Evolutionary conservation across 2,329 filamentous ascomycete genomes (phyloP), one percentile per base, ranked within the genome.

Genomic region (Curvularia sp.): DNA sequence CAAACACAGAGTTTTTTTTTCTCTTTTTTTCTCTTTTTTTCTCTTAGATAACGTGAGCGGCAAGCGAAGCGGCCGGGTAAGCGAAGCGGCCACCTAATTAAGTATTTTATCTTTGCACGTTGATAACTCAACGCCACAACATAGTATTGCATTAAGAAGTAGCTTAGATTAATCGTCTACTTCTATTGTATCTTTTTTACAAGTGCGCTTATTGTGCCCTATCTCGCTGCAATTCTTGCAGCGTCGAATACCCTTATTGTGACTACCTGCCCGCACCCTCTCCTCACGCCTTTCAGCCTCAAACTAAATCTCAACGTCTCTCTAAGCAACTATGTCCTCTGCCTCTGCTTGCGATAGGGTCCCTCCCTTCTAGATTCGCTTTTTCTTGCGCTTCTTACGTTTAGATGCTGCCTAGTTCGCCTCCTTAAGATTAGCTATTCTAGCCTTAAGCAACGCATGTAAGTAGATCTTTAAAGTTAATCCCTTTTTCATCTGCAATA

Each of bases 371-470:
- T 48, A n/a, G n/a, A 48, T 38, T 18, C 15, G 30, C 46, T 48
- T 48, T 18, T 48, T 48, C 28, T 48, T 48, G 13, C 19, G 19
- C 46, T 36, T 48, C 32, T 13, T 23, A 23, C 19, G 28, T 21
- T 47, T 21, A 47, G 15, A 19, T 34, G 10, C 18, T 19, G 27
- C n/a, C 19, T 47, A 21, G 21, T 36, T 36, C 36, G 21, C 46
- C 19, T 48, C 8, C 30, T 48, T 25, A 48, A 48, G 46, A 23
- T 23, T 48, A 48, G 46, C 46, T 48, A 48, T 36, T 8, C 46
- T 48, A 48, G 46, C 46, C 36, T 25, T 39, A 49, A 49, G 47
- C n/a, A 49, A 38, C 19, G 32, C 15, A 10, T 49, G 23, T 27
- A n/a, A 38, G 23, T 49, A 10, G 5, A 49, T 32, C 32, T 49